Conservation (phyloP, 768 basidiomycete genomes). For the Termitomyces sp. region DNA sequence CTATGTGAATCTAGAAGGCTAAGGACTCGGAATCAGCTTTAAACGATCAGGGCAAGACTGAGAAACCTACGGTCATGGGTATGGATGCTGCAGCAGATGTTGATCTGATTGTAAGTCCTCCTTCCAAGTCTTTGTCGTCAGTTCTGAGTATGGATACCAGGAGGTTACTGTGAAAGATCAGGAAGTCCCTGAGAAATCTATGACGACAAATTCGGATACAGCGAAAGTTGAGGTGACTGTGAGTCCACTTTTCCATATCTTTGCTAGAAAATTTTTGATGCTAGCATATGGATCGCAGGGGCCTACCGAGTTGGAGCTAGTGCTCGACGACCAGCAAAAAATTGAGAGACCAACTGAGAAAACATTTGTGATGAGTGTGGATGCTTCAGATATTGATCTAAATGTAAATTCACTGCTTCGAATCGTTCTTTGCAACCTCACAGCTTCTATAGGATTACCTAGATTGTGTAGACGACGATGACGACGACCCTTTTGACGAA, state of each 20-base stretch:
- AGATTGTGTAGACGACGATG: conserved; percentile 13
- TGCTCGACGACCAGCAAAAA: neutral
- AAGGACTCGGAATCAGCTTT: neutral
- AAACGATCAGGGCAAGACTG: neutral
- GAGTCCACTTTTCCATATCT: neutral
- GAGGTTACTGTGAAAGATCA: neutral
- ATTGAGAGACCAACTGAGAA: neutral
- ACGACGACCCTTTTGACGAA: neutral
- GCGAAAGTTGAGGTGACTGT: neutral
- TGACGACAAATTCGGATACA: conserved; percentile 3
- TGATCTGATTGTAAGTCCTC: conserved; percentile 6
- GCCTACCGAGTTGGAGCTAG: no score
- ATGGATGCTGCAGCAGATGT: conserved; percentile 8
- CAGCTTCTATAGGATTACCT: conserved; percentile 11
- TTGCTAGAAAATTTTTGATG: neutral
- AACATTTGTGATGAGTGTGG: conserved; percentile 3
- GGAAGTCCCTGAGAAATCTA: neutral
- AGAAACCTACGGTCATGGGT: neutral
- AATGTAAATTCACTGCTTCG: neutral
- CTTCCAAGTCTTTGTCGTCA: neutral
- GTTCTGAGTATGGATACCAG: neutral
- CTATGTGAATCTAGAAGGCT: neutral
- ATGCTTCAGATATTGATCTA: conserved; percentile 12
- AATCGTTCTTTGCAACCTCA: neutral
- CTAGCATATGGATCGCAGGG: neutral